These are phyloP conservation scores for Sisymbrium altissimum DNA, from an alignment of 345 rosid genomes.

Conservation along the genomic window DNA sequence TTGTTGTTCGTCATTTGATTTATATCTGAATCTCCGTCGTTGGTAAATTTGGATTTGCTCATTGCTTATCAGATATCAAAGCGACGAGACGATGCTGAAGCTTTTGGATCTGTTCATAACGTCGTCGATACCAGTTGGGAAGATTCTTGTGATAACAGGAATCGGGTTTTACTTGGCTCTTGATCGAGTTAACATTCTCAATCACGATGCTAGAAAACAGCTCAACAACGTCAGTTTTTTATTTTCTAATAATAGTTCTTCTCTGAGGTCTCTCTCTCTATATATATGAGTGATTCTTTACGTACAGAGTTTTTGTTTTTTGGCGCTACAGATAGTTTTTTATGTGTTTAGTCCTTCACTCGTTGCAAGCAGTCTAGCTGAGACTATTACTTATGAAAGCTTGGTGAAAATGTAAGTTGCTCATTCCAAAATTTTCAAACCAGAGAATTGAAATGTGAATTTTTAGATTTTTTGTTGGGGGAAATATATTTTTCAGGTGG, in stretches of 20 bases:
- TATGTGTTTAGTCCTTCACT: conserved; percentile 62
- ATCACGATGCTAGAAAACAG: conserved; percentile 54
- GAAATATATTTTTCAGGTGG: conserved; percentile 41
- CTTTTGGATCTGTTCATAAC: conserved; percentile 56
- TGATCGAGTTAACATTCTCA: conserved; percentile 43
- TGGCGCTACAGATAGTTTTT: conserved; percentile 45
- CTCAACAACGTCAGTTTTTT: conserved; percentile 43
- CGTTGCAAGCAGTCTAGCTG: conserved; percentile 45
- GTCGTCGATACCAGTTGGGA: conserved; percentile 51
- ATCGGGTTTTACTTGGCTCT: conserved; percentile 61
- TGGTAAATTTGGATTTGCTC: neutral
- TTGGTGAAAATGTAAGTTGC: conserved; percentile 46
- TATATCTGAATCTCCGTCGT: neutral
- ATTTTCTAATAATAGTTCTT: neutral
- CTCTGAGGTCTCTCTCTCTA: neutral
- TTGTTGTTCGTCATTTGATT: neutral
- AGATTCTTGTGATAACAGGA: conserved; percentile 54
- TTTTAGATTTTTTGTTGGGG: neutral
- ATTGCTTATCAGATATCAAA: neutral
- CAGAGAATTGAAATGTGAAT: neutral
- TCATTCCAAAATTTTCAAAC: neutral
- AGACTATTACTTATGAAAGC: conserved; percentile 51
- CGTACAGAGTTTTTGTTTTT: neutral
- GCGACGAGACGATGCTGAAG: conserved; percentile 39
- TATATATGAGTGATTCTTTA: neutral